Percentiles rank a stretch among this genome's conserved stretches.
phyloP scores from a whole-genome alignment of 495 filamentous ascomycete species.

The Umbilicaria muhlenbergii region DNA sequence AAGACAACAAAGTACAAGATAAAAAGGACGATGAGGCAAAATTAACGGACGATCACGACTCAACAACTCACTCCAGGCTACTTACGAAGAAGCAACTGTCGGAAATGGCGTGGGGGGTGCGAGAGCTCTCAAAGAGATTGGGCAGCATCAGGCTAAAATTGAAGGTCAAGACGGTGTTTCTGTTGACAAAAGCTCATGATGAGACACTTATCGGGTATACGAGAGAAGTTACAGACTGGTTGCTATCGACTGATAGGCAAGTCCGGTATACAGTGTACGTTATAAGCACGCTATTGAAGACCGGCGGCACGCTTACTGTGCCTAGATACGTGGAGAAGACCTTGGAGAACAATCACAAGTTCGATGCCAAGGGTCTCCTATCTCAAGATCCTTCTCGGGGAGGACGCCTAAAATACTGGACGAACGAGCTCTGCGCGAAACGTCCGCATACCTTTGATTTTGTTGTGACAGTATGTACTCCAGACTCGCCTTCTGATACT shows the following conservation, averaged over 20 bases:
- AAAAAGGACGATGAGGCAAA: conserved; percentile 11
- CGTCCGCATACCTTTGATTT: conserved; percentile 86
- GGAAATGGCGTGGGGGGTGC: conserved; percentile 91
- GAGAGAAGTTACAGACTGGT: conserved; percentile 63
- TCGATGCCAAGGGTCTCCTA: conserved; percentile 50
- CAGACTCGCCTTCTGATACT: background rate
- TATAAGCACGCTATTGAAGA: background rate
- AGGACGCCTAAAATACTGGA: conserved; percentile 67
- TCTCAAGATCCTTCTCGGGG: conserved; percentile 36
- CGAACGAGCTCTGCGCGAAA: conserved; percentile 53
- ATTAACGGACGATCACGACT: conserved; percentile 9
- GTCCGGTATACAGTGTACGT: conserved; percentile 54
- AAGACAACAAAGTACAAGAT: conserved; percentile 19
- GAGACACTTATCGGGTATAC: conserved; percentile 65
- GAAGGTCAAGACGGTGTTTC: conserved; percentile 65
- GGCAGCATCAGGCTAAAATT: conserved; percentile 65
- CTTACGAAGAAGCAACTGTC: conserved; percentile 85
- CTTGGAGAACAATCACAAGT: conserved; percentile 49
- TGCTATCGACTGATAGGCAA: conserved; percentile 61
- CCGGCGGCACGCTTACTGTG: background rate
- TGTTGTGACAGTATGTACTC: conserved; percentile 46
- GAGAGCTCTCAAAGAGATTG: conserved; percentile 75
- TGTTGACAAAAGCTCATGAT: conserved; percentile 83
- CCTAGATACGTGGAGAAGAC: conserved; percentile 54
- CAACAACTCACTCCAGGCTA: conserved; percentile 39